Percentiles rank a stretch among this genome's conserved stretches.
phyloP scores from a whole-genome alignment of 2,329 filamentous ascomycete species.

The Didymella pomorum region DNA sequence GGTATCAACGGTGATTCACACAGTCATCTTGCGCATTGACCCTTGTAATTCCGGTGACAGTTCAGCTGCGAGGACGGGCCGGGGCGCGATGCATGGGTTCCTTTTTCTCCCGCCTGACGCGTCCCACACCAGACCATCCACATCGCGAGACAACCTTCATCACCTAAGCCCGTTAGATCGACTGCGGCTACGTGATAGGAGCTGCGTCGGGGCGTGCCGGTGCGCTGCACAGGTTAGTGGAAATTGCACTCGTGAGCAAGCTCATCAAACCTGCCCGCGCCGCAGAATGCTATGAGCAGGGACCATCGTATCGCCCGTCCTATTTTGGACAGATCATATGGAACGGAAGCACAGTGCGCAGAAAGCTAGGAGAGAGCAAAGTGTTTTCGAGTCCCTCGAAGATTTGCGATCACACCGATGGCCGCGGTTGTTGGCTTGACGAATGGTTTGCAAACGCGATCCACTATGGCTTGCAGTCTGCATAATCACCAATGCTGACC shows the following conservation, averaged over 20 bases:
- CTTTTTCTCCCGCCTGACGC: conserved; percentile 37
- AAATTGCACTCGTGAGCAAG: conserved; percentile 12
- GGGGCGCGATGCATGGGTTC: conserved; percentile 44
- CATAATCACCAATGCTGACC: conserved; percentile 26
- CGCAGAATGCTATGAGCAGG: conserved; percentile 10
- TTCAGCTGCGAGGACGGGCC: conserved; percentile 45
- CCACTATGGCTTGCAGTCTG: conserved; percentile 25
- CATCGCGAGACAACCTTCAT: conserved; percentile 15
- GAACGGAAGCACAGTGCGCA: not conserved
- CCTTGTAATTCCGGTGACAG: conserved; percentile 41
- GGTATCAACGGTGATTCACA: not conserved
- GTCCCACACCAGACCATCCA: conserved; percentile 26
- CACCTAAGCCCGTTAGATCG: conserved; percentile 27
- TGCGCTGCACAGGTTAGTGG: conserved; percentile 17
- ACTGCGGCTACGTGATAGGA: conserved; percentile 26
- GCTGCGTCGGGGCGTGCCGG: conserved; percentile 35
- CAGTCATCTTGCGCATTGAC: conserved; percentile 29
- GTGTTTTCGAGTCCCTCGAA: not conserved
- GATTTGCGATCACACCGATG: conserved; percentile 12
- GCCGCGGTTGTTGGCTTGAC: conserved; percentile 9
- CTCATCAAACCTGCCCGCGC: conserved; percentile 11
- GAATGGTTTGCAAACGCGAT: conserved; percentile 6
- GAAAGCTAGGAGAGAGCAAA: not conserved
- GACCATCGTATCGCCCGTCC: not conserved
- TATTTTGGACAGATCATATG: not conserved